phyloP scores from a whole-genome alignment of 1,284 basidiomycete species.

The Polyporus tsugae region DNA sequence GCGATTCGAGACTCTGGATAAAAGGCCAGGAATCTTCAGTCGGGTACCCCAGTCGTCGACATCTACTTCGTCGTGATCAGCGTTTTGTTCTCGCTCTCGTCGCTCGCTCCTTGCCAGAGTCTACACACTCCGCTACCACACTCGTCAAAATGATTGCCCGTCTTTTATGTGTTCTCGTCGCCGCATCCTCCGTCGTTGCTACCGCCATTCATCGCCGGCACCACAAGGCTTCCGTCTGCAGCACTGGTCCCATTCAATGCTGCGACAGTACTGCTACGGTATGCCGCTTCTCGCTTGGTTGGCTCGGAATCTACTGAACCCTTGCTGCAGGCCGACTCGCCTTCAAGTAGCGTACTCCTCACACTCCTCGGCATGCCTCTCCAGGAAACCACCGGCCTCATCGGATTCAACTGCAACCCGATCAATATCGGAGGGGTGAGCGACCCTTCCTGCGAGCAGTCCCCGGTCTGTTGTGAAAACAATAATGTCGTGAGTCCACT shows the following conservation, averaged over 20 bases:
- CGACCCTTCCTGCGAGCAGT: slow-evolving; percentile 6
- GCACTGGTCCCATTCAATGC: slow-evolving; percentile 28
- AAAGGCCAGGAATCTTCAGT: background rate
- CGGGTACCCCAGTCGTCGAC: background rate
- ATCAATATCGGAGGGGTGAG: slow-evolving; percentile 17
- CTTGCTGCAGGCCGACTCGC: slow-evolving; percentile 13
- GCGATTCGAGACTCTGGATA: background rate
- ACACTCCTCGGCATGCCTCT: slow-evolving; percentile 24
- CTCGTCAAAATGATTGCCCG: background rate
- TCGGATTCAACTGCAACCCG: slow-evolving; percentile 31
- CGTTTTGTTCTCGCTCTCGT: slow-evolving; percentile 7
- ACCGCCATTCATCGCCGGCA: slow-evolving; percentile 19
- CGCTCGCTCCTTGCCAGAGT: slow-evolving; percentile 12
- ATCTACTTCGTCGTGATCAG: background rate
- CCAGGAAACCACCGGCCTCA: slow-evolving; percentile 12
- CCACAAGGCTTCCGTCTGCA: slow-evolving; percentile 16
- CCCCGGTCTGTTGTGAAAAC: slow-evolving; percentile 33
- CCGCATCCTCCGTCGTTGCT: slow-evolving; percentile 22
- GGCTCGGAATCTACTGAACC: background rate
- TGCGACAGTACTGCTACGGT: slow-evolving; percentile 20
- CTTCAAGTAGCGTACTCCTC: slow-evolving; percentile 7
- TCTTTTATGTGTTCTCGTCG: slow-evolving; percentile 18
- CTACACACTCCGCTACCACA: slow-evolving; percentile 16
- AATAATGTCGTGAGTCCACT: slow-evolving; percentile 21
- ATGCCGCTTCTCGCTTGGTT: background rate